phyloP scores from a whole-genome alignment of 768 basidiomycete genomes.

The Mycena sanguinolenta region DNA sequence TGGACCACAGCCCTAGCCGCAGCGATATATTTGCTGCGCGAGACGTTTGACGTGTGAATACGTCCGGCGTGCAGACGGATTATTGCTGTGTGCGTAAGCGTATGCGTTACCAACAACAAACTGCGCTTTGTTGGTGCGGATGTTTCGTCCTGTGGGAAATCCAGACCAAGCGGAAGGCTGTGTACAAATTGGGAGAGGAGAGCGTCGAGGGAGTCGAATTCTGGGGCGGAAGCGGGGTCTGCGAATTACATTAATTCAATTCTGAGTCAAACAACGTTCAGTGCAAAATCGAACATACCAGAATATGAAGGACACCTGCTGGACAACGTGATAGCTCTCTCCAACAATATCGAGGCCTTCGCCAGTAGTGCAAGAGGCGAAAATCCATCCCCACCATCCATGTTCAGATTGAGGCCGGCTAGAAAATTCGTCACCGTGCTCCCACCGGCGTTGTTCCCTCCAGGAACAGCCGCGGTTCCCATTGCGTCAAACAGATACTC shows the following conservation, averaged over 20 bases:
- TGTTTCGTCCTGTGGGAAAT: slow-evolving; percentile 35
- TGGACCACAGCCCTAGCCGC: slow-evolving; percentile 31
- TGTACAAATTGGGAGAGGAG: slow-evolving; percentile 44
- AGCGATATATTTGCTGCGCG: slow-evolving; percentile 26
- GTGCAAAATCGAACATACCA: slow-evolving; percentile 31
- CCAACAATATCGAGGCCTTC: slow-evolving; percentile 51
- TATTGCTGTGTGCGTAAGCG: slow-evolving; percentile 50
- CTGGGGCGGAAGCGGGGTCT: slow-evolving; percentile 21
- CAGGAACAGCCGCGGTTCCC: too few species aligned
- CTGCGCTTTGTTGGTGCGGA: slow-evolving; percentile 4
- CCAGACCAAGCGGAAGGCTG: slow-evolving; percentile 37
- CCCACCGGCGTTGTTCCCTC: slow-evolving; percentile 34
- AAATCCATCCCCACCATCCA: too few species aligned
- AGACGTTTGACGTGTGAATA: slow-evolving; percentile 39
- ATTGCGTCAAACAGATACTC: slow-evolving; percentile 1
- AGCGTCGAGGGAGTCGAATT: slow-evolving; percentile 21
- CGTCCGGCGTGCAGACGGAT: slow-evolving; percentile 41
- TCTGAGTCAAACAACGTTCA: too few species aligned
- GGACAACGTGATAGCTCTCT: slow-evolving; percentile 42
- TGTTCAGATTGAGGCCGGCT: slow-evolving; percentile 38
- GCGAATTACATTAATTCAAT: too few species aligned
- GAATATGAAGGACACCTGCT: slow-evolving; percentile 34
- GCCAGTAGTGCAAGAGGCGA: slow-evolving; percentile 44
- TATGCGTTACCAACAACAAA: slow-evolving; percentile 47
- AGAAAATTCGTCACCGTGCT: slow-evolving; percentile 47